phyloP scores from a whole-genome alignment of 208 protist species.

The Leishmania braziliensis region DNA sequence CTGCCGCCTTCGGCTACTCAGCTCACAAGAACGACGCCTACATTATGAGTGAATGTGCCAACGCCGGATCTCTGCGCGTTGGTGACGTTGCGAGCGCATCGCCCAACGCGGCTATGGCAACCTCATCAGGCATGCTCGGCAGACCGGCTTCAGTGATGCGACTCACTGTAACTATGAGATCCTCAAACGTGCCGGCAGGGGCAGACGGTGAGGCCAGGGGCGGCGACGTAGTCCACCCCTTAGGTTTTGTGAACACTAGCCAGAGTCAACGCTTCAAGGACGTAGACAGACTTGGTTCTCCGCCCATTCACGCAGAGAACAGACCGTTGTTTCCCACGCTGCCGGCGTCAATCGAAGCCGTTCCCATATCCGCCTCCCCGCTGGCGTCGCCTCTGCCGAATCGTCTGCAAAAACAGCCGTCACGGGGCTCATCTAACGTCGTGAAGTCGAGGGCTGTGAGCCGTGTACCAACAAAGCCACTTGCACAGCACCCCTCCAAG shows the following conservation, averaged over 20 bases:
- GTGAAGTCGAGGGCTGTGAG: not conserved
- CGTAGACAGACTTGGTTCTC: not conserved
- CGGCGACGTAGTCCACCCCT: not conserved
- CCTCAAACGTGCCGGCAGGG: not conserved
- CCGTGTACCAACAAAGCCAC: not conserved
- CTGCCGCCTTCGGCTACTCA: not conserved
- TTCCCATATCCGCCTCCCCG: not conserved
- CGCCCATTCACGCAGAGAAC: not conserved
- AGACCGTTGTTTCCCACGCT: not conserved
- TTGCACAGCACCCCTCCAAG: not conserved
- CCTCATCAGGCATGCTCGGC: not conserved
- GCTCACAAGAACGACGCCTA: not conserved
- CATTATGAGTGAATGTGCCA: constrained; percentile 5
- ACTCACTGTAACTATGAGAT: not conserved
- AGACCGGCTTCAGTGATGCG: not conserved
- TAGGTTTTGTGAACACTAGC: constrained; percentile 1
- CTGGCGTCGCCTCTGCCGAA: not conserved
- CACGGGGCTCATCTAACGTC: not conserved
- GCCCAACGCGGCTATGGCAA: too few species aligned
- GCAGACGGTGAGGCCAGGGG: not conserved
- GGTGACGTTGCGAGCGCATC: not conserved
- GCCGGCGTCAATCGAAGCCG: not conserved
- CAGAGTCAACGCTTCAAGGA: not conserved
- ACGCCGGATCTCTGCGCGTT: not conserved
- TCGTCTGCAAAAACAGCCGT: not conserved